Evolutionary conservation across 169 alveolate species (phyloP), one percentile per base, ranked within the genome.

Genomic region (Plasmodium ovale): DNA sequence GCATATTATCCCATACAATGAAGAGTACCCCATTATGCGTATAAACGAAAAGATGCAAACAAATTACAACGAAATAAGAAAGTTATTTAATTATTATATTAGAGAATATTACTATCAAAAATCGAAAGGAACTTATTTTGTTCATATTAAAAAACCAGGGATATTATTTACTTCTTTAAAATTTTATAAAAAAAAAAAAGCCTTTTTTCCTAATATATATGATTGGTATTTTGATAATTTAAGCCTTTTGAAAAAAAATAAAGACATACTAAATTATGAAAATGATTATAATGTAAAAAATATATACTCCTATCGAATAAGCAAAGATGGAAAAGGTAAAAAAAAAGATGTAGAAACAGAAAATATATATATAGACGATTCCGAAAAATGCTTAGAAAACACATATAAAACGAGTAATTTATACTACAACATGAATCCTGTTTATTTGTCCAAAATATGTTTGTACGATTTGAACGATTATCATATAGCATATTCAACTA

Each of bases 81-180:
- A 85, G 16, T n/a, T 85, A 31, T 85, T 69, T 53, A 85, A 85
- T 71, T 85, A 85, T 60, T 85, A 85, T 21, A 85, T 85, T 59
- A 85, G 91, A 71, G 91, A 85, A 51, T 85, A 85, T 59, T 85
- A 69, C 51, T 85, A 85, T 71, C 91, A 85, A 51, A 85, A 85
- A 53, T 85, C 91, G 29, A 67, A 85, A 71, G 91, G 91, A 19
- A 85, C 87, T 16, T 70, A 85, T 72, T 85, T 85, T 33, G 91
- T 85, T 54, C 44, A 85, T 60, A 56, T 85, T 68, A 67, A 58
- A 49, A 85, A 85, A 49, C 91, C 91, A 29, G 91, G 91, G 21
- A 68, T 85, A 56, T 37, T 85, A 21, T 85, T 85, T 70, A 85
- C 87, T 23, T 70, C 91, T 35, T 69, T 85, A 85, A 85, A 85